Base-by-base conservation (phyloP, 2,329 filamentous ascomycete species). In the Aspergillus clavatus region DNA sequence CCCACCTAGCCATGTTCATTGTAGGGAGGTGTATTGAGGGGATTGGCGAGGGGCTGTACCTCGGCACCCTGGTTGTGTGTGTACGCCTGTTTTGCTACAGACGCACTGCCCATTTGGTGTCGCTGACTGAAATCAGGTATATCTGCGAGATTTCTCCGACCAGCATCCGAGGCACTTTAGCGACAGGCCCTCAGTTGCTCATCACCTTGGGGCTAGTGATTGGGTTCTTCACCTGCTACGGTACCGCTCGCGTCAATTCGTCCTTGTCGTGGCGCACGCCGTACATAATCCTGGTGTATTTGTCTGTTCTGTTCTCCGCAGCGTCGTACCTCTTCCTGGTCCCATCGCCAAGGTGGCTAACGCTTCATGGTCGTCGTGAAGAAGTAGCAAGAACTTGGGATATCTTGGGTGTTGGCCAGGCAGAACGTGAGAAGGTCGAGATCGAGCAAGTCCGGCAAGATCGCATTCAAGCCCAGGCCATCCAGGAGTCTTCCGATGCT, bases 211-310 rank as follows among this genome's bases (percentile, higher is more conserved):
- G 77, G 0, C 59, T 83, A 2, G 74, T 74, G 7, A 38, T 69
- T 0, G 81, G 81, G 0, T 83, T 80, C 51, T 84, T 84, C 52
- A 73, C 71, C 7, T 82, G 78, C 59, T 83, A 83, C 51, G 79
- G 76, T 6, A 76, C 72, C 18, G 67, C 74, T 0, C 55, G 62
- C 1, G 67, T 81, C 6, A 28, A 61, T 1, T 73, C 70, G 2
- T 73, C 72, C 2, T 58, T 78, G 14, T 72, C 79, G 1, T 83
- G 80, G 80, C 69, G 79, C 2, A 59, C 77, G 0, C 80, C 81
- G 0, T 82, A 77, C 43, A 63, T 77, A 0, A 55, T 82, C 0
- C 70, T 77, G 48, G 66, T 72, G 0, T 40, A 58, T 4, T 48
- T 77, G 2, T 68, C 72, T 0, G 59, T 70, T 5, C 35, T 65